Percentiles rank a stretch among this genome's conserved stretches.
Evolutionary conservation across 768 basidiomycete genomes (phyloP).

Genomic region (Hericium erinaceus): DNA sequence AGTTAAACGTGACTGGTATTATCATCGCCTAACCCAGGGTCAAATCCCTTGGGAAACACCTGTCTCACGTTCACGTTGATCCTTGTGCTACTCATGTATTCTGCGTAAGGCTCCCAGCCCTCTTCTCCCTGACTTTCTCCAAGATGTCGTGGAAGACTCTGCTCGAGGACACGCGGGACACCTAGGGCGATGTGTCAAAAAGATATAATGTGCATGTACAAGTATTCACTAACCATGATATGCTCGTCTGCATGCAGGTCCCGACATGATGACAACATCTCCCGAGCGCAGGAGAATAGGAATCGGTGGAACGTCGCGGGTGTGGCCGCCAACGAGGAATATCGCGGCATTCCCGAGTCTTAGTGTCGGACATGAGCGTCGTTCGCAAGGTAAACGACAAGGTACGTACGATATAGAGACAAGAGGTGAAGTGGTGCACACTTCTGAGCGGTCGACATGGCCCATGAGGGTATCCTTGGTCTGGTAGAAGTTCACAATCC

Average conservation of each 20-base stretch:
- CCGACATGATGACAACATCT: slow-evolving; percentile 90
- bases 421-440: slow-evolving; percentile 85
- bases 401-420: slow-evolving; percentile 82
- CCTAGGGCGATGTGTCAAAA: slow-evolving; percentile 30
- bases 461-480: slow-evolving; percentile 90
- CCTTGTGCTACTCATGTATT: slow-evolving; percentile 58
- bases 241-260: slow-evolving; percentile 72
- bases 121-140: slow-evolving; percentile 12
- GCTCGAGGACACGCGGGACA: slow-evolving; percentile 81
- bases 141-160: slow-evolving; percentile 63
- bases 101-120: slow-evolving; percentile 53
- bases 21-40: slow-evolving; percentile 17
- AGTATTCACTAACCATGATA: slow-evolving; percentile 67
- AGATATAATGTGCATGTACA: not conserved
- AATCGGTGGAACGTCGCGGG: slow-evolving; percentile 66
- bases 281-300: slow-evolving; percentile 86
- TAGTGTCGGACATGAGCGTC: not conserved
- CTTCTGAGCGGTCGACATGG: slow-evolving; percentile 95
- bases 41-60: slow-evolving; percentile 70
- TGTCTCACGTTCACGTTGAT: slow-evolving; percentile 93
- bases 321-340: slow-evolving; percentile 82
- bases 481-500: slow-evolving; percentile 95
- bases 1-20: not conserved
- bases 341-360: slow-evolving; percentile 86
- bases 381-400: not conserved